Base-by-base conservation (phyloP, 495 filamentous ascomycete genomes). In the Daldinia caldariorum region DNA sequence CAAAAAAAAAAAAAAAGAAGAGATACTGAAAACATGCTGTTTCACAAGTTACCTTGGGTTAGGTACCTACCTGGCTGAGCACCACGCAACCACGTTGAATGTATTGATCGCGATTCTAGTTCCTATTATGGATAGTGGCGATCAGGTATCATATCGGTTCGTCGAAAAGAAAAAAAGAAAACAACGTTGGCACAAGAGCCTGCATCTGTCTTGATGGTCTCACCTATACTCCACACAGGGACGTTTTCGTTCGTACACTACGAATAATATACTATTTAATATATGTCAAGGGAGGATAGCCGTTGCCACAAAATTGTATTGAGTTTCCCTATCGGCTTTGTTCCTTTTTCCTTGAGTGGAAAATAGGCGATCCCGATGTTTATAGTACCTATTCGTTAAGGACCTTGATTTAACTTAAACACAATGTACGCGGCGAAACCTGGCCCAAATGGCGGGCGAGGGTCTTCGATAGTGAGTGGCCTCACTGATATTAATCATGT, bases 401-500 rank as follows among this genome's bases (percentile, higher is more conserved):
- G 26, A 1, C 26, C 26, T 26, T 26, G 26, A 26, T 26, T 26
- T 26, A 14, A 6, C 8, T 35, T 22, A 31, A 55, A 34, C 41
- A 38, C 18, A 57, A 58, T 55, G 62, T 55, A 22, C 41, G 35
- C 29, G 18, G 13, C 20, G 53, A 43, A 32, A 59, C 14, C 26
- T 26, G 49, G 45, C 18, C 18, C 45, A 62, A 58, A 53, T 58
- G 35, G 18, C 38, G 8, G 41, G 53, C 9, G 43, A 4, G 14
- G 9, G 6, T 37, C 34, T 13, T 22, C 32, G 9, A 26, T 18
- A 0, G 57, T 58, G 32, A 22, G 3, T 59, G 20, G 31, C 7
- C 38, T 18, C 37, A 37, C 41, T 35, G 22, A 61, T 34, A 6
- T n/a, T 64, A 26, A 18, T 49, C 58, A 65, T 55, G 35, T 20